phyloP scores from a whole-genome alignment of 2,329 filamentous ascomycete species.

The Diaporthe sp. region DNA sequence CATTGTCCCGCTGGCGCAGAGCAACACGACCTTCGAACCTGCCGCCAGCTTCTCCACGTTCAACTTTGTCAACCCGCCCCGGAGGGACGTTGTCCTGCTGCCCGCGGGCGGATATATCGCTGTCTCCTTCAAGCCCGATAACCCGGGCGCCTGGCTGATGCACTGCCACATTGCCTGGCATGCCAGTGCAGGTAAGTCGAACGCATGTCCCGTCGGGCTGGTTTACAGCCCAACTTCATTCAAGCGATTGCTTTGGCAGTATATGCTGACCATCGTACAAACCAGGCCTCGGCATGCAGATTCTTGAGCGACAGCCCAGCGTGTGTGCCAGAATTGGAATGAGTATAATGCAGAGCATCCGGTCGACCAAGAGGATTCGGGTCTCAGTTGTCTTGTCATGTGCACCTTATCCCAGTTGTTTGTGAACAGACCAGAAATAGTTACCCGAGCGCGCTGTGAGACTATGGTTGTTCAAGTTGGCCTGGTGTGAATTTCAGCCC shows the following conservation, averaged over 20 bases:
- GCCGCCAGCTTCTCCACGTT: constrained; percentile 32
- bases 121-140: constrained; percentile 51
- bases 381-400: not conserved
- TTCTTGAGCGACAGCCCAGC: constrained; percentile 26
- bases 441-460: too few species aligned
- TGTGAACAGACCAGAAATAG: not conserved
- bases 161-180: constrained; percentile 58
- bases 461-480: too few species aligned
- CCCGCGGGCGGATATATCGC: constrained; percentile 49
- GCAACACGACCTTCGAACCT: constrained; percentile 36
- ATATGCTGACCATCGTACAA: not conserved
- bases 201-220: not conserved
- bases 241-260: too few species aligned
- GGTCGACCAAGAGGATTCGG: constrained; percentile 33
- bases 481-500: too few species aligned
- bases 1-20: constrained; percentile 45
- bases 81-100: constrained; percentile 50
- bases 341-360: constrained; percentile 26
- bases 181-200: constrained; percentile 40
- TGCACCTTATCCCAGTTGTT: too few species aligned
- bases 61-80: constrained; percentile 48
- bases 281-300: constrained; percentile 31
- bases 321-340: constrained; percentile 32
- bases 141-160: constrained; percentile 55
- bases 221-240: too few species aligned